phyloP scores from a whole-genome alignment of 768 basidiomycete species.

The Boletus patriciae region DNA sequence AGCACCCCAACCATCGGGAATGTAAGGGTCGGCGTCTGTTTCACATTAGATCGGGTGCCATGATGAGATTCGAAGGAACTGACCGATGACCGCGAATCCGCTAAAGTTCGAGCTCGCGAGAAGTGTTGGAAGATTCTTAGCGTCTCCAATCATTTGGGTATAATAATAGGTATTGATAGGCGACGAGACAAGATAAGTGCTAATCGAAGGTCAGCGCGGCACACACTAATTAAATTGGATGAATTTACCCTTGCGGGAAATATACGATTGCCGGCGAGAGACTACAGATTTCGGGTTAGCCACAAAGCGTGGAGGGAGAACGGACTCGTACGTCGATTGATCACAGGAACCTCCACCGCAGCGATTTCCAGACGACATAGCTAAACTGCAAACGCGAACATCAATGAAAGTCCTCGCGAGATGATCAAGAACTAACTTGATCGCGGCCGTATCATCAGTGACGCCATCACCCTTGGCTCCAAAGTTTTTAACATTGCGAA shows the following conservation, averaged over 20 bases:
- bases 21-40: constrained; percentile 73
- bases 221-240: background rate
- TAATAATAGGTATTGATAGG: constrained; percentile 73
- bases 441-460: constrained; percentile 73
- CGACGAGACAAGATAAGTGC: constrained; percentile 64
- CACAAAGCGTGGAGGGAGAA: background rate
- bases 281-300: constrained; percentile 1
- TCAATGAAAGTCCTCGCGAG: background rate
- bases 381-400: constrained; percentile 41
- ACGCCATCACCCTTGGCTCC: constrained; percentile 62
- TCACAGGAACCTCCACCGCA: constrained; percentile 51
- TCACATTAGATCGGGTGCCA: background rate
- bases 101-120: constrained; percentile 58
- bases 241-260: constrained; percentile 64
- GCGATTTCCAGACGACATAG: constrained; percentile 60
- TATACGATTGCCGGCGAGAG: constrained; percentile 67
- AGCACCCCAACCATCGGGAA: constrained; percentile 46
- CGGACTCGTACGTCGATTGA: constrained; percentile 48
- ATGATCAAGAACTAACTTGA: constrained; percentile 47
- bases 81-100: constrained; percentile 77
- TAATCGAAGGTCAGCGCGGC: constrained; percentile 27
- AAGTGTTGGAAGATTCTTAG: constrained; percentile 63
- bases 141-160: constrained; percentile 76
- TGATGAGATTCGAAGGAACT: background rate
- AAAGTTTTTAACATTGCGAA: constrained; percentile 70